Evolutionary conservation across 116 monocot species (phyloP).

Genomic region (Posidonia oceanica): DNA sequence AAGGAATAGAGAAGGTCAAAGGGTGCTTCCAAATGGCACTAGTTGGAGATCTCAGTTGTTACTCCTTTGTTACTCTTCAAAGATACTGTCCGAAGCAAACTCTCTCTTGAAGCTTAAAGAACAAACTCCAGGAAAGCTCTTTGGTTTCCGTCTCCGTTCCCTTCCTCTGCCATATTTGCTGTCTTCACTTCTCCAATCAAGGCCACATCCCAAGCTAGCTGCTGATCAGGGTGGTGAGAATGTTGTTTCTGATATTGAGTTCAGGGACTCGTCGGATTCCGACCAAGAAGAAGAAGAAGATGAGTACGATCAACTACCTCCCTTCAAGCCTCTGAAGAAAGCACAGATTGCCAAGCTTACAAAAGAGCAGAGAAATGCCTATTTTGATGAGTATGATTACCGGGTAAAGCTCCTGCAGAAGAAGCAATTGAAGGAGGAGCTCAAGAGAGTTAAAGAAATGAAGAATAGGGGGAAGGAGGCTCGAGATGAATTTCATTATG

Average conservation of each 20-base stretch:
- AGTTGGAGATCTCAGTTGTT: slow-evolving; percentile 73
- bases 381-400: slow-evolving; percentile 87
- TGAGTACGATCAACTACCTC: slow-evolving; percentile 71
- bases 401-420: slow-evolving; percentile 79
- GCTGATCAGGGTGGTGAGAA: slow-evolving; percentile 42
- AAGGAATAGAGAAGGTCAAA: slow-evolving; percentile 57
- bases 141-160: slow-evolving; percentile 39
- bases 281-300: slow-evolving; percentile 59
- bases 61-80: slow-evolving; percentile 68
- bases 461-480: slow-evolving; percentile 36
- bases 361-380: slow-evolving; percentile 72
- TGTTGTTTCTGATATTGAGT: slow-evolving; percentile 55
- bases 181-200: slow-evolving; percentile 63
- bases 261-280: slow-evolving; percentile 44
- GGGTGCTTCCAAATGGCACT: slow-evolving; percentile 62
- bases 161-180: slow-evolving; percentile 54
- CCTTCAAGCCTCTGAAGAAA: slow-evolving; percentile 73
- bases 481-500: slow-evolving; percentile 21
- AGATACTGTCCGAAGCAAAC: slow-evolving; percentile 77
- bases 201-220: slow-evolving; percentile 52
- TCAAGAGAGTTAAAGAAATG: slow-evolving; percentile 56
- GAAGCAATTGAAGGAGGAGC: slow-evolving; percentile 75
- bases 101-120: slow-evolving; percentile 54
- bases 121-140: slow-evolving; percentile 38
- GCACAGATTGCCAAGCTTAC: slow-evolving; percentile 61